These are phyloP conservation scores for Arthrobotrys iridis DNA, from an alignment of 2,329 filamentous ascomycete species.

Conservation along the genomic window DNA sequence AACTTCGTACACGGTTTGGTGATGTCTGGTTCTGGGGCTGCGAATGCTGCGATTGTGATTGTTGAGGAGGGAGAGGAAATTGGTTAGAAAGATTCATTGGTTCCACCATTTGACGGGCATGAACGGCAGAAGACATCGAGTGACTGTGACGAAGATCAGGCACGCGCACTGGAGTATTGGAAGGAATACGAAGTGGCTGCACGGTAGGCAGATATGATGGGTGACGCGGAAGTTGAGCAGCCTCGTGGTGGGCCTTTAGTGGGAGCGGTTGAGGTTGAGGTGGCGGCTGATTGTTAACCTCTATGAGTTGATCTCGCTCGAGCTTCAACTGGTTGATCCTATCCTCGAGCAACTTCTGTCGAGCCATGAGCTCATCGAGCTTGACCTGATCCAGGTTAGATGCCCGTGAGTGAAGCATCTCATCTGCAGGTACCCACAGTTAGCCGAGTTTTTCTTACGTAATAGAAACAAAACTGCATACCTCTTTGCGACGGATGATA, in stretches of 20 bases:
- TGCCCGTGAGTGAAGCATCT: slow-evolving; percentile 46
- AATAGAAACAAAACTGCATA: slow-evolving; percentile 34
- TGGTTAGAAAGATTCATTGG: slow-evolving; percentile 29
- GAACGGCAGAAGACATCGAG: slow-evolving; percentile 34
- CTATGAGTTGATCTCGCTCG: slow-evolving; percentile 48
- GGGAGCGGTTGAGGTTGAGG: slow-evolving; percentile 15
- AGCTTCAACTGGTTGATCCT: slow-evolving; percentile 49
- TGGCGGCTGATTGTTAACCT: slow-evolving; percentile 18
- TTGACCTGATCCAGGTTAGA: slow-evolving; percentile 49
- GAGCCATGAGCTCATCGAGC: slow-evolving; percentile 46
- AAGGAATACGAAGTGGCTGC: slow-evolving; percentile 32
- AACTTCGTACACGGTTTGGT: slow-evolving; percentile 20
- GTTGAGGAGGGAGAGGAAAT: slow-evolving; percentile 41
- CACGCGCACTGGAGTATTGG: slow-evolving; percentile 3
- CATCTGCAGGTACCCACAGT: slow-evolving; percentile 30
- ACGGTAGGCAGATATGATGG: slow-evolving; percentile 4
- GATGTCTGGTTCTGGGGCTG: slow-evolving; percentile 10
- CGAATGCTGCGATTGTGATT: not conserved
- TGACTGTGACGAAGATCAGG: slow-evolving; percentile 22
- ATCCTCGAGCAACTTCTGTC: slow-evolving; percentile 50
- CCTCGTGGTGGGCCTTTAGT: slow-evolving; percentile 33
- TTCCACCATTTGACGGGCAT: slow-evolving; percentile 35
- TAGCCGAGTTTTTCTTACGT: slow-evolving; percentile 36
- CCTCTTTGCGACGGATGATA: slow-evolving; percentile 51
- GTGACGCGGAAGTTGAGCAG: slow-evolving; percentile 4